These are phyloP conservation scores for Trichoderma brevicompactum DNA, from an alignment of 2,329 filamentous ascomycete genomes.

Conservation along the genomic window DNA sequence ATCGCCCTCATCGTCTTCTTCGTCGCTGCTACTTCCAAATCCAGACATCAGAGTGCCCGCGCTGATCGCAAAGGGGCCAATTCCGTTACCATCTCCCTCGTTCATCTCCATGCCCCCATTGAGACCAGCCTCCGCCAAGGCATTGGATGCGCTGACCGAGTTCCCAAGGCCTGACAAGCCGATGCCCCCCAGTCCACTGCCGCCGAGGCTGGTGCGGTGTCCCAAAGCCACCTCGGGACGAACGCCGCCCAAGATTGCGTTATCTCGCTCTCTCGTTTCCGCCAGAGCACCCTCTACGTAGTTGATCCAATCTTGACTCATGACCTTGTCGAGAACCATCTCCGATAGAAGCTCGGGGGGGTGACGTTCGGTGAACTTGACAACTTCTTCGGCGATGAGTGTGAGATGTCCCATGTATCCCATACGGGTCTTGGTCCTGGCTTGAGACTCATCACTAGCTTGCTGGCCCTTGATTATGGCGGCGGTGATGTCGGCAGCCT, in stretches of 20 bases:
- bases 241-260: slow-evolving; percentile 95
- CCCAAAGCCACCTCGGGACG: slow-evolving; percentile 87
- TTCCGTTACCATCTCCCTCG: slow-evolving; percentile 67
- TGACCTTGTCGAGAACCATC: slow-evolving; percentile 82
- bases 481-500: slow-evolving; percentile 84
- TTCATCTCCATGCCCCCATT: slow-evolving; percentile 73
- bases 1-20: slow-evolving; percentile 94
- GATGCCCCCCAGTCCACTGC: slow-evolving; percentile 52
- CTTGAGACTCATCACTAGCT: slow-evolving; percentile 83
- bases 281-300: slow-evolving; percentile 93
- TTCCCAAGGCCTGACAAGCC: slow-evolving; percentile 52
- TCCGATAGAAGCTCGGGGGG: slow-evolving; percentile 85
- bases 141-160: slow-evolving; percentile 59
- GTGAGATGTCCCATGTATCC: slow-evolving; percentile 99
- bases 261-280: slow-evolving; percentile 93
- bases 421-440: slow-evolving; percentile 82
- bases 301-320: slow-evolving; percentile 87
- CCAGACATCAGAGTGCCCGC: slow-evolving; percentile 80
- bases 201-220: slow-evolving; percentile 67
- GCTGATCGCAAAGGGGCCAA: slow-evolving; percentile 73
- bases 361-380: slow-evolving; percentile 96
- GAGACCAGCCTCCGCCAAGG: slow-evolving; percentile 79
- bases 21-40: slow-evolving; percentile 92
- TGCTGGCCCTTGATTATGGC: slow-evolving; percentile 90
- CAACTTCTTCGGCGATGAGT: slow-evolving; percentile 95